phyloP scores from a whole-genome alignment of 768 basidiomycete genomes.

The Hygrocybe coccinea region DNA sequence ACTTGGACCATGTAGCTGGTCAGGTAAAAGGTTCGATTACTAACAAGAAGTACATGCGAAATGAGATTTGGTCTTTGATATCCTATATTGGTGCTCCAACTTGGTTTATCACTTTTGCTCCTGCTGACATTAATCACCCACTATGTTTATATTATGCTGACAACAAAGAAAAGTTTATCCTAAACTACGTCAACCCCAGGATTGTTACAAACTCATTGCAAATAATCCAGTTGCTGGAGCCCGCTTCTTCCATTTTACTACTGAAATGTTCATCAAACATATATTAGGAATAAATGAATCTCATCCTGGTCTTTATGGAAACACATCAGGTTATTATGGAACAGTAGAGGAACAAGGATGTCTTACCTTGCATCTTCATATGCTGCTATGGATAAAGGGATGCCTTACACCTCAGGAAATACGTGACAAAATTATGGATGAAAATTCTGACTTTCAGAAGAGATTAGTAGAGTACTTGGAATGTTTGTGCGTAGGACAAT shows the following conservation, averaged over 20 bases:
- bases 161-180: constrained; percentile 11
- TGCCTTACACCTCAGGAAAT: constrained; percentile 32
- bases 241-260: constrained; percentile 25
- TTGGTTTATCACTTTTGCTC: no score
- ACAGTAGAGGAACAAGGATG: constrained; percentile 35
- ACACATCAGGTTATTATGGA: constrained; percentile 28
- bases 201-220: constrained; percentile 21
- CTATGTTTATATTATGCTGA: constrained; percentile 31
- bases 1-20: constrained; percentile 33
- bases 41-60: constrained; percentile 20
- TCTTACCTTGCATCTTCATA: constrained; percentile 35
- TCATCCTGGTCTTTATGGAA: constrained; percentile 26
- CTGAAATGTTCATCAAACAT: constrained; percentile 22
- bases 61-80: constrained; percentile 25
- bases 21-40: constrained; percentile 27
- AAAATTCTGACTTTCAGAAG: constrained; percentile 17
- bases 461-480: constrained; percentile 24
- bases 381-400: constrained; percentile 32
- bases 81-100: constrained; percentile 19
- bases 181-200: constrained; percentile 4
- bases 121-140: no score
- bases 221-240: constrained; percentile 28
- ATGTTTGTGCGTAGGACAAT: constrained; percentile 25
- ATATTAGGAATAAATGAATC: constrained; percentile 17
- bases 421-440: constrained; percentile 20